Evolutionary conservation across 345 rosid genomes (phyloP).

Genomic region (Euphorbia lathyris): DNA sequence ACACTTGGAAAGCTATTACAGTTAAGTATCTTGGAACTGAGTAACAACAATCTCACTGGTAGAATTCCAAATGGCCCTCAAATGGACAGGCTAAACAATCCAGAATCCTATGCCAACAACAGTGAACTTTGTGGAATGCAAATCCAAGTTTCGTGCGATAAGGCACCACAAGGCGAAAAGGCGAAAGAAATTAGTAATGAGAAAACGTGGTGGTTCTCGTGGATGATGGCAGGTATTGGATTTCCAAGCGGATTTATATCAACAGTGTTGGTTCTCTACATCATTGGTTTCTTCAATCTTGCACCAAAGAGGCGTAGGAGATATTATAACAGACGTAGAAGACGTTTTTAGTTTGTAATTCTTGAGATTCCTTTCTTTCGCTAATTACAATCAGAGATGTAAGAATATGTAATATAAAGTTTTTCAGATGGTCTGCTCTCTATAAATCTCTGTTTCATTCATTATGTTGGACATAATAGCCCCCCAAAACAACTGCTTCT

Average conservation of each 20-base stretch:
- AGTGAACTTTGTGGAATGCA: background rate
- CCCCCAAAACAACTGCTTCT: no score
- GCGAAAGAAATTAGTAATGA: background rate
- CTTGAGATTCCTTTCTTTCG: background rate
- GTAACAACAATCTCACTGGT: background rate
- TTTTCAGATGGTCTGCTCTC: no score
- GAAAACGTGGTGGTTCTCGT: constrained; percentile 1
- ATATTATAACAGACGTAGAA: background rate
- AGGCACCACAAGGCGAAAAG: background rate
- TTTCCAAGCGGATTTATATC: background rate
- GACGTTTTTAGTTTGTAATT: background rate
- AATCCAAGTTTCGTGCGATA: background rate
- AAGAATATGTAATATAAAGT: no score
- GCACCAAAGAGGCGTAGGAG: background rate
- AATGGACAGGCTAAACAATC: constrained; percentile 4
- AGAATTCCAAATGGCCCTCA: constrained; percentile 1
- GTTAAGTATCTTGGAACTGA: background rate
- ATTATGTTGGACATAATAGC: no score
- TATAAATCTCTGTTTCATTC: no score
- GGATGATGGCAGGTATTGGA: background rate
- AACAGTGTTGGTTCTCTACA: background rate
- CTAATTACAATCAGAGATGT: no score
- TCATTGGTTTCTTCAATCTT: background rate
- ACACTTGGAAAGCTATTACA: background rate
- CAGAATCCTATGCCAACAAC: background rate